Evolutionary conservation across 306 rosid species (phyloP), one percentile per base, ranked within the genome.

Genomic region (Inga laurina): DNA sequence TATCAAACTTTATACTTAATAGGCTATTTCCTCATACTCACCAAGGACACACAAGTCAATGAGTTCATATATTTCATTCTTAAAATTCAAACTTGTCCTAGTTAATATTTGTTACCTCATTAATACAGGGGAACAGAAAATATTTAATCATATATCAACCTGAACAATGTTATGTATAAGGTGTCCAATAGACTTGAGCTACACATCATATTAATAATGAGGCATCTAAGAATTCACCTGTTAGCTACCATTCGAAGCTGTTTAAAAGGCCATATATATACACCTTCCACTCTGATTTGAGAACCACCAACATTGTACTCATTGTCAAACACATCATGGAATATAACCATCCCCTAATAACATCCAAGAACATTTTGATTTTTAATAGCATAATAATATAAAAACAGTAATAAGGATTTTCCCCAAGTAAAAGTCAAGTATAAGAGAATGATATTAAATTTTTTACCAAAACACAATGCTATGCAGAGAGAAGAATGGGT

Each of bases 241-340:
- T 84, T 93, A 72, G 94, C 91, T 72, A 95, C 97, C 95, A 95
- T 90, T 73, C 99, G 93, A 85, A 95, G 99, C 85, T 95, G 99
- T 87, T 91, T 90, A 87, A 95, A 95, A 24, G 99, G 99, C 99
- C 99, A 95, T 89, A 95, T 92, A 86, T 93, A 95, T 77, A 93
- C 99, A 86, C 99, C 99, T 90, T 93, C 99, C 72, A 93, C 87
- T 83, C 90, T 93, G 78, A 95, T 90, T 89, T 93, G 93, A 74
- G 97, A 89, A 89, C 96, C 96, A 67, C 92, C 93, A 82, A 85
- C 89, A 82, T 92, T 87, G 57, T 89, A 86, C 62, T 87, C 93
- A 21, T 92, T 89, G 84, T 91, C 97, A 85, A 90, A 88, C 79
- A 91, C 94, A 85, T 93, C 93, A 87, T 89, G 94, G 81, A 93